Evolutionary conservation across 1,284 basidiomycete genomes (phyloP).

Genomic region (Mrakiaceae sp.): DNA sequence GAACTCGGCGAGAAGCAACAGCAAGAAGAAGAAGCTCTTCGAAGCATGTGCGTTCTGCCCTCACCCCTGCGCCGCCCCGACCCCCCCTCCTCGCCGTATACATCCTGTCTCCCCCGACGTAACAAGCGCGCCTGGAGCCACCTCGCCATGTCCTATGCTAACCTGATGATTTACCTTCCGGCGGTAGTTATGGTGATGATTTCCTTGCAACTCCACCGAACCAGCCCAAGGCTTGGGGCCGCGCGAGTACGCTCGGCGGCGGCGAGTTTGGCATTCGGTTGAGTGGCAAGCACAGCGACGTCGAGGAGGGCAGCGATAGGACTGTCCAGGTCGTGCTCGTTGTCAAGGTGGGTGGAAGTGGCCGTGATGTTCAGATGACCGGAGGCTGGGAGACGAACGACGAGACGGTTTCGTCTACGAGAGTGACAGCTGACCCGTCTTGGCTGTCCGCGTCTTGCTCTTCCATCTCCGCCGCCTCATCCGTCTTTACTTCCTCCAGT

Average conservation of each 20-base stretch:
- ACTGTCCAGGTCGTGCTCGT: slow-evolving; percentile 11
- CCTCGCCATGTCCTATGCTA: too few species aligned
- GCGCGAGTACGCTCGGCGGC: background rate
- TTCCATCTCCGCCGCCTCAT: slow-evolving; percentile 23
- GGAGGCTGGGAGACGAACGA: background rate
- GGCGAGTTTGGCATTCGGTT: slow-evolving; percentile 13
- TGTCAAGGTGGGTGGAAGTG: slow-evolving; percentile 6
- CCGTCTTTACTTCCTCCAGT: background rate
- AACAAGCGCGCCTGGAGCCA: too few species aligned
- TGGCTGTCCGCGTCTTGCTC: background rate
- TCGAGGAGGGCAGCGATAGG: background rate
- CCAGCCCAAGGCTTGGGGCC: slow-evolving; percentile 13
- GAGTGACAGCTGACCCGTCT: background rate
- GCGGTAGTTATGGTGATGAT: slow-evolving; percentile 6
- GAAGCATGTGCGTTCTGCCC: too few species aligned
- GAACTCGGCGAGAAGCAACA: too few species aligned
- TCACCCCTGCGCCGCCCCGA: too few species aligned
- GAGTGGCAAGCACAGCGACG: background rate
- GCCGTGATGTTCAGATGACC: background rate
- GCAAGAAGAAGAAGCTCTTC: too few species aligned
- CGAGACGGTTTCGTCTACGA: too few species aligned
- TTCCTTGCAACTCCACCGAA: slow-evolving; percentile 5
- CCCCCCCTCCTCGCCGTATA: too few species aligned
- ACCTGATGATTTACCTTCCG: background rate
- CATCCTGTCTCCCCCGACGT: too few species aligned